Base-by-base conservation (phyloP, 2,329 filamentous ascomycete species). In the Cladosporium oxysporum region DNA sequence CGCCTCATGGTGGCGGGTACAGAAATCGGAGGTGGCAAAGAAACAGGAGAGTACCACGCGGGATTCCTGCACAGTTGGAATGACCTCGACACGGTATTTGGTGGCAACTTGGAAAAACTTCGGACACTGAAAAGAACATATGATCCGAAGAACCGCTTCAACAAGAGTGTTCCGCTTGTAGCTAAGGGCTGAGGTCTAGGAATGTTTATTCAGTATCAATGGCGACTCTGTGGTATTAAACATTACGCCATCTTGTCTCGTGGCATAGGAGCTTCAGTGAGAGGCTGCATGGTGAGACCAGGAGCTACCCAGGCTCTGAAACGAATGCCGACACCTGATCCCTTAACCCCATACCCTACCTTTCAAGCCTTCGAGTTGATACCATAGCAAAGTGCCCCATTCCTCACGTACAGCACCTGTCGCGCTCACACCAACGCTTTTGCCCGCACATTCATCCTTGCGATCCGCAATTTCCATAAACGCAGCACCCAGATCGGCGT, bases 1-100 rank as follows among this genome's bases (percentile, higher is more conserved):
- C 70, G 67, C 12, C 57, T 74, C 10, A 28, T 33, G n/a, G 67
- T 66, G 28, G 65, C 67, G 5, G 66, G 66, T 1, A 41, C 50
- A 1, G 63, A 70, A 11, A 68, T 75, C 33, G 68, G 68, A 11
- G 67, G 69, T 16, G 64, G 64, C 1, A 66, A 72, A 18, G 65
- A 68, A n/a, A 69, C 68, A 14, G 68, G 67, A 11, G 69, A 73
- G 35, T 74, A 68, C n/a, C 71, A 71, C 33, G 67, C 69, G 1
- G 71, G 71, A 6, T 75, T 74, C 33, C 47, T 74, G 37, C 68
- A 73, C 55, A 59, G 71, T 26, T 70, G 68, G 66, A 71, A 71
- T 35, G 66, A 72, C 62, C 47, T 71, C 29, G 58, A 64, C 4
- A 28, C 69, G 59, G 68, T 74, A 2, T 73, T 69, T 64, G 71